Conservation (phyloP, 257 asterid species). For the Scutellaria minor region DNA sequence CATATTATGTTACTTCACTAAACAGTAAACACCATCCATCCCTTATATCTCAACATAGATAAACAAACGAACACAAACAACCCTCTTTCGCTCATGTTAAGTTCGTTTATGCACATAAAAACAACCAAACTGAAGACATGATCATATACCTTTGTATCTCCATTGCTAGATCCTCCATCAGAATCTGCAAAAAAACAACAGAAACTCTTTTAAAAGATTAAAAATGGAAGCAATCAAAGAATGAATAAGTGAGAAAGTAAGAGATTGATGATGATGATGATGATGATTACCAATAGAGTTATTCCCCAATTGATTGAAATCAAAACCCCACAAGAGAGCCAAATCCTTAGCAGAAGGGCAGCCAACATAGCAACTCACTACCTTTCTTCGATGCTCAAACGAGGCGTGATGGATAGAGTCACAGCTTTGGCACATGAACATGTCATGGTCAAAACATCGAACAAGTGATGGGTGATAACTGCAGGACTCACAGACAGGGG, state of each 20-base stretch:
- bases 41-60: too few species aligned
- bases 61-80: too few species aligned
- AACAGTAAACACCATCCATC: too few species aligned
- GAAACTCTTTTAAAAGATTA: neutral
- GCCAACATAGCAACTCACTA: slow-evolving; percentile 60
- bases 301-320: slow-evolving; percentile 44
- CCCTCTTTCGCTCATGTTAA: neutral
- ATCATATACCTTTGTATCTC: slow-evolving; percentile 45
- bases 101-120: neutral
- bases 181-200: slow-evolving; percentile 31
- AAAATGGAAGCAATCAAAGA: slow-evolving; percentile 25
- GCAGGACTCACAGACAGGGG: slow-evolving; percentile 72
- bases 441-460: slow-evolving; percentile 56
- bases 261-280: neutral
- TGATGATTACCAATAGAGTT: slow-evolving; percentile 19
- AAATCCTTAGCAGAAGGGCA: slow-evolving; percentile 84
- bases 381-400: slow-evolving; percentile 54
- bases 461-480: slow-evolving; percentile 50
- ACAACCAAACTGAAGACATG: neutral
- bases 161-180: slow-evolving; percentile 41
- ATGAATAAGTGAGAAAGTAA: slow-evolving; percentile 22
- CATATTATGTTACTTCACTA: too few species aligned
- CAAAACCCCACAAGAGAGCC: slow-evolving; percentile 72
- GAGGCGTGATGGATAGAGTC: slow-evolving; percentile 50
- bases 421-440: slow-evolving; percentile 77